phyloP scores from a whole-genome alignment of 495 filamentous ascomycete species.

The Penicillium samsonianum region DNA sequence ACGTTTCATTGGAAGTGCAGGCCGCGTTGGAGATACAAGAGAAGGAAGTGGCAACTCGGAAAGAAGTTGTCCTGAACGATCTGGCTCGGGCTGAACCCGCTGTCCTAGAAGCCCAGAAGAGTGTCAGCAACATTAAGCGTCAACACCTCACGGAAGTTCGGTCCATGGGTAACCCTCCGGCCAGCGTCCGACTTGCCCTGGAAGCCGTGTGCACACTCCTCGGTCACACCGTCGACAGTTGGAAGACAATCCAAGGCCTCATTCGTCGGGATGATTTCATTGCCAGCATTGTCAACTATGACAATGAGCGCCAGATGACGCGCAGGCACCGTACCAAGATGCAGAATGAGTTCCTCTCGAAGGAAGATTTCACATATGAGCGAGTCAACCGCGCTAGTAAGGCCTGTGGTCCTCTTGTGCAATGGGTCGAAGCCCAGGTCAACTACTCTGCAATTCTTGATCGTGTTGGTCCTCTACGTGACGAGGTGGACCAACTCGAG shows the following conservation, averaged over 20 bases:
- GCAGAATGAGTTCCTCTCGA: conserved; percentile 87
- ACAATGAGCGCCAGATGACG: conserved; percentile 96
- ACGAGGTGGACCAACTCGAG: conserved; percentile 86
- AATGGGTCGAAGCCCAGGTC: conserved; percentile 97
- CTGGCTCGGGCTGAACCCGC: conserved; percentile 91
- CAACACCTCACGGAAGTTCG: conserved; percentile 97
- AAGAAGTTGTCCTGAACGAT: conserved; percentile 82
- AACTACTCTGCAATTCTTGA: conserved; percentile 96
- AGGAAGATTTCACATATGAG: conserved; percentile 94
- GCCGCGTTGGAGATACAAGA: conserved; percentile 85
- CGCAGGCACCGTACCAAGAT: conserved; percentile 77
- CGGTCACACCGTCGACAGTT: conserved; percentile 84
- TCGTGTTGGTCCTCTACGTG: conserved; percentile 87
- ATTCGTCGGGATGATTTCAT: conserved; percentile 95
- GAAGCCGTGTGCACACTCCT: conserved; percentile 94
- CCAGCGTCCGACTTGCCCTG: conserved; percentile 85
- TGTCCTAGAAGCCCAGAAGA: conserved; percentile 87
- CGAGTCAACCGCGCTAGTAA: conserved; percentile 93
- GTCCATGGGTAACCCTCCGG: conserved; percentile 90
- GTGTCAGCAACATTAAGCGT: conserved; percentile 95
- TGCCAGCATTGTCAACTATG: conserved; percentile 94
- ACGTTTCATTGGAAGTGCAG: conserved; percentile 84
- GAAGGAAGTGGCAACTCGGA: conserved; percentile 78
- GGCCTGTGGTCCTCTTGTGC: conserved; percentile 93
- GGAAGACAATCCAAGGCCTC: conserved; percentile 86